phyloP scores from a whole-genome alignment of 208 protist genomes.

The Acanthamoeba triangularis region DNA sequence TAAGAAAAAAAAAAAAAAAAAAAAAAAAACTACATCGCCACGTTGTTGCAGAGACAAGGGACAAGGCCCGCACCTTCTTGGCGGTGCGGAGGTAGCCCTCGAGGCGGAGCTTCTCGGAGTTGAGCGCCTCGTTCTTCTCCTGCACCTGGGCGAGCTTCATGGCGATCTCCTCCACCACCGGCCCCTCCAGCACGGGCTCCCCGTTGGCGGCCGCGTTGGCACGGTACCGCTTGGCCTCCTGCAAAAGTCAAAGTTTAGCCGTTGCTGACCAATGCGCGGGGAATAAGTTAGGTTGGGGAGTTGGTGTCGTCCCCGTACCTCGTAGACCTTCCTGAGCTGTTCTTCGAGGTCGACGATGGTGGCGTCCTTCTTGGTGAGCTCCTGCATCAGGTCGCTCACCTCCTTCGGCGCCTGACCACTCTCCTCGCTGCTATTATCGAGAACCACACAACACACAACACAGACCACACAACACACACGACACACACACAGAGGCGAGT shows the following conservation, averaged over 20 bases:
- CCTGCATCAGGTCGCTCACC: background rate
- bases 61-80: background rate
- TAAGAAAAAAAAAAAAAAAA: too few species aligned
- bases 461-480: background rate
- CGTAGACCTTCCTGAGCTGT: background rate
- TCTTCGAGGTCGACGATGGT: constrained; percentile 1
- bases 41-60: too few species aligned
- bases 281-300: too few species aligned
- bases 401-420: background rate
- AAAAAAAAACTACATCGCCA: too few species aligned
- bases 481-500: too few species aligned
- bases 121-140: constrained; percentile 59
- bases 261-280: too few species aligned
- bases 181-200: background rate
- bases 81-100: constrained; percentile 71
- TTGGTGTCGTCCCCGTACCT: background rate
- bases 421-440: background rate
- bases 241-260: background rate
- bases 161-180: constrained; percentile 22
- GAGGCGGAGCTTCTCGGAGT: constrained; percentile 2
- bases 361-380: background rate
- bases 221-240: constrained; percentile 35
- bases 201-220: background rate
- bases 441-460: too few species aligned
- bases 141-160: constrained; percentile 56